Evolutionary conservation across 768 basidiomycete genomes (phyloP), one percentile per base, ranked within the genome.

Genomic region (Obba rivulosa): DNA sequence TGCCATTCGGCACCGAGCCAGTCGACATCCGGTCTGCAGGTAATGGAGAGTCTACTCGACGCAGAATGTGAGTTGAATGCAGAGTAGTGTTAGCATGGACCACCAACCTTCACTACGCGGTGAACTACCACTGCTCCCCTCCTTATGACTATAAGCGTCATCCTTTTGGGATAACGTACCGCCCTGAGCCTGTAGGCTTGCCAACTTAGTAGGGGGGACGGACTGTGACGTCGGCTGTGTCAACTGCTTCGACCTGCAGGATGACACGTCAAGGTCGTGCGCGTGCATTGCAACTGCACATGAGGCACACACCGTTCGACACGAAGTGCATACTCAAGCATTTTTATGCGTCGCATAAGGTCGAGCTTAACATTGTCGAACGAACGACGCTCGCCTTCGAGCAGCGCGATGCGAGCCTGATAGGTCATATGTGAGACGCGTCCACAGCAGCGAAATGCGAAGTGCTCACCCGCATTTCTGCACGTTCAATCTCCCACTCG

Each of bases 401-500:
- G 79, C 40, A 98, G 79, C 18, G 96, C 96, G 57, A 99, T 98
- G 45, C 96, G 84, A 46, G 95, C 95, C 92, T 95, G n/a, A 20
- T 17, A 44, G 41, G 45, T 36, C 45, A 38, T 36, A 50, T 13
- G 22, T 7, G 13, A 47, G 21, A 34, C 46, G 31, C 40, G 40
- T 25, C 9, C 31, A 48, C 39, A 36, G 24, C 7, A 25, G 11
- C 17, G 43, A 35, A 28, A 44, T 21, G 10, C 16, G 35, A 49
- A 53, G 7, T 37, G 81, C 89, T 61, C 55, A 93, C 92, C 78
- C 95, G 79, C 94, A 98, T 97, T 70, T 98, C 96, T 25, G 96
- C 96, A 58, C 96, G 77, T 70, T 98, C 96, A 60, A 99, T 99
- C 76, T 99, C 96, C 95, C 95, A 99, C 71, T 99, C 96, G 65